A percentile compares a stretch with the other conserved stretches of the same genome.
phyloP scores from a whole-genome alignment of 768 basidiomycete genomes.

The Crepidotus variabilis region DNA sequence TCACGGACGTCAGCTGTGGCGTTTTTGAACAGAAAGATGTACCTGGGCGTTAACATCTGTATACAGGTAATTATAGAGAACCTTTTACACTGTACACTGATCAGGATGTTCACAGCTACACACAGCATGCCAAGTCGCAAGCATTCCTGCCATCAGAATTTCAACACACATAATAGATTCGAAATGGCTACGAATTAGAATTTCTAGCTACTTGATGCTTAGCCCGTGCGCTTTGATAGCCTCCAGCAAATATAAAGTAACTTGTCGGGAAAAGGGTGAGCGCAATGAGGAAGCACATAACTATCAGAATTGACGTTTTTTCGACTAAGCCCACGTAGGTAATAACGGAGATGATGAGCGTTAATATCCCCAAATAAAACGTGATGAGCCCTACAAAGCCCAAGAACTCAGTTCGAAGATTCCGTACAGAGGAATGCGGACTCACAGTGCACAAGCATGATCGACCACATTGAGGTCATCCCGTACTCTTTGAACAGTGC shows the following conservation, averaged over 20 bases:
- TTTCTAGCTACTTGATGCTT: too few relatives aligned
- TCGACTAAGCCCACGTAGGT: neutral
- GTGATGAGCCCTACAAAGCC: neutral
- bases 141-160: too few relatives aligned
- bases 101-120: too few relatives aligned
- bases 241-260: conserved; percentile 3
- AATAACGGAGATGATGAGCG: neutral
- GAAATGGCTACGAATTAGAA: too few relatives aligned
- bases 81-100: too few relatives aligned
- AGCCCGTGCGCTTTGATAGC: neutral
- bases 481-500: neutral
- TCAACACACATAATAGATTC: too few relatives aligned
- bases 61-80: too few relatives aligned
- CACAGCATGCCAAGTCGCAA: too few relatives aligned
- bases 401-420: neutral
- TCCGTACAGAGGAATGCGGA: neutral
- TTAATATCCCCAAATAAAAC: neutral
- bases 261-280: conserved; percentile 2
- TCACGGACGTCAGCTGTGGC: too few relatives aligned
- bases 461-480: neutral
- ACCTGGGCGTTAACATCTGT: too few relatives aligned
- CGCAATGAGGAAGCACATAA: conserved; percentile 1
- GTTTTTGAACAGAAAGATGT: too few relatives aligned
- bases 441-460: neutral
- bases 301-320: neutral